Base-by-base conservation (phyloP, 2,329 filamentous ascomycete species). In the Huntiella omanensis region DNA sequence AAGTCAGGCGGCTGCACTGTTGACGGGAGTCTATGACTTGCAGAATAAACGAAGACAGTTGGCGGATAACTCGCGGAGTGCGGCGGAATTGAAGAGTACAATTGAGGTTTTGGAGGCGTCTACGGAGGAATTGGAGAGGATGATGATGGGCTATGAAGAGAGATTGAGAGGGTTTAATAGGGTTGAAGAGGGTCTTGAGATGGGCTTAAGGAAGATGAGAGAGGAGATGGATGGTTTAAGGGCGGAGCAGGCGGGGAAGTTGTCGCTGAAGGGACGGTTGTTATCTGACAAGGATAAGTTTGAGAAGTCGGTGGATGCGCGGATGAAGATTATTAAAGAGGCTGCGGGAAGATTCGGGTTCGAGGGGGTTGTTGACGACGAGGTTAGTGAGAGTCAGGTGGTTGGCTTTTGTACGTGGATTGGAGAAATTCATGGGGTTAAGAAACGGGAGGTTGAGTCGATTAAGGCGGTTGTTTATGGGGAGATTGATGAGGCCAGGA, bases 241-340 rank as follows among this genome's bases (percentile, higher is more conserved):
- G 33, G 63, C 58, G 34, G 59, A 66, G 4, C 59, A 73, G 37
- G 69, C 70, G 1, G 53, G 57, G 16, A 76, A 76, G 54, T 64
- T 73, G 34, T 64, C 72, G 1, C 80, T 86, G 54, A 70, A 76
- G 54, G 88, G 88, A 38, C 83, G 80, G 53, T 77, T 80, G 54
- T 75, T 91, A 59, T 88, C 87, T 2, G 80, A 94, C 57, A 86
- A 88, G 62, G 80, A 83, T 51, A 83, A 81, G 55, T 84, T 91
- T 57, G 84, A 95, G 57, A 75, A 80, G 3, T 83, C 95, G 53
- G 59, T 94, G 3, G 67, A 75, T 53, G 67, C 73, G 39, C 80
- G 88, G 35, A 70, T 80, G 55, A 69, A 72, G 7, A 71, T 93
- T 59, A 76, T 95, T 47, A 84, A 78, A 52, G 78, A 87, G 48